phyloP scores from a whole-genome alignment of 495 filamentous ascomycete species.

The Melanomma pulvis-pyrius region DNA sequence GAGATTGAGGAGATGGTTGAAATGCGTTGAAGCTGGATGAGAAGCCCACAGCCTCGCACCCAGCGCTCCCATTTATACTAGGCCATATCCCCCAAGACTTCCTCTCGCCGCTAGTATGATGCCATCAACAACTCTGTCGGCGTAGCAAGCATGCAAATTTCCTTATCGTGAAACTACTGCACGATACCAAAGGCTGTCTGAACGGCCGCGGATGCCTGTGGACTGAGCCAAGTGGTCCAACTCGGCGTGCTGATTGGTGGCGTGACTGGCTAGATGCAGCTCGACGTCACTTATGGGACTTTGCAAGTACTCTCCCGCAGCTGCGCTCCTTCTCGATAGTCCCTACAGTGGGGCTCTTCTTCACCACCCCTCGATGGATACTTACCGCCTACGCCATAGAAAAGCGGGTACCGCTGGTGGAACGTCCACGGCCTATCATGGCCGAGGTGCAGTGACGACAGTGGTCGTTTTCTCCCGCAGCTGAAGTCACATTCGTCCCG shows the following conservation, averaged over 20 bases:
- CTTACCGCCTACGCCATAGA: constrained; percentile 23
- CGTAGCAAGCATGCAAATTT: constrained; percentile 4
- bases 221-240: constrained; percentile 1
- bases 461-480: background rate
- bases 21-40: background rate
- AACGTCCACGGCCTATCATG: background rate
- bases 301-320: background rate
- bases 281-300: constrained; percentile 16
- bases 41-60: background rate
- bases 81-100: background rate
- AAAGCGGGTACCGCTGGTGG: background rate
- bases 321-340: constrained; percentile 3
- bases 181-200: background rate
- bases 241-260: constrained; percentile 13
- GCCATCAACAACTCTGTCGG: constrained; percentile 10
- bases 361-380: background rate
- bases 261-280: background rate
- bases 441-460: background rate
- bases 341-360: constrained; percentile 10
- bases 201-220: constrained; percentile 16
- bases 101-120: constrained; percentile 26
- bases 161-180: constrained; percentile 23
- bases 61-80: constrained; percentile 4
- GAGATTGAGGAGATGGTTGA: background rate
- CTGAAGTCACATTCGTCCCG: background rate